These are phyloP conservation scores for Letharia lupina DNA, from an alignment of 495 filamentous ascomycete genomes.

Conservation along the genomic window DNA sequence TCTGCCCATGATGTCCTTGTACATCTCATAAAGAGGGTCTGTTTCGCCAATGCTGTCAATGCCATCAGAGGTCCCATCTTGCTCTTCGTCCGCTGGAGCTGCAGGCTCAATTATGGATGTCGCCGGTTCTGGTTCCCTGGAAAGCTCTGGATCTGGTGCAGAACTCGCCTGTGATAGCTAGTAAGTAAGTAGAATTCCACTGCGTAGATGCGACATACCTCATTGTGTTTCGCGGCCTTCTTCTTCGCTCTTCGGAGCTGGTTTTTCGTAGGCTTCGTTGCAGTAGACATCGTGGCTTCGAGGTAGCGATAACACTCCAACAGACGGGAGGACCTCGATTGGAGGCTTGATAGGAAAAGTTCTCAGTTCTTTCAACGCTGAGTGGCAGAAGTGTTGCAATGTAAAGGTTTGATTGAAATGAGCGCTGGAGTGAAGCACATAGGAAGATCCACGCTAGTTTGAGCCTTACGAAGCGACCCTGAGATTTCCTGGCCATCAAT, in stretches of 20 bases:
- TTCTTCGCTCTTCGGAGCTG: conserved; percentile 80
- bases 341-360: neutral
- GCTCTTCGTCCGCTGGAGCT: conserved; percentile 25
- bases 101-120: conserved; percentile 20
- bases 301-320: neutral
- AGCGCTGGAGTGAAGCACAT: neutral
- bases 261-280: conserved; percentile 68
- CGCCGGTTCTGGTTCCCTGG: conserved; percentile 21
- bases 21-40: conserved; percentile 74
- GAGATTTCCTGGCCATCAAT: neutral
- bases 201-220: conserved; percentile 34
- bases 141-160: conserved; percentile 29
- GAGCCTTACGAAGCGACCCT: neutral
- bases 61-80: conserved; percentile 29
- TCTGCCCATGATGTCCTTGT: conserved; percentile 67
- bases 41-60: conserved; percentile 46
- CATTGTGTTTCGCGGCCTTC: conserved; percentile 69
- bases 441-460: neutral
- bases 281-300: conserved; percentile 25
- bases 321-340: neutral
- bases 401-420: neutral
- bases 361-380: no score
- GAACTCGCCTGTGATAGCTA: conserved; percentile 20
- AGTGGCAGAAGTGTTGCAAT: neutral
- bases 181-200: conserved; percentile 26